Base-by-base conservation (phyloP, 352 stramenopile genomes). In the Pythium sp. region DNA sequence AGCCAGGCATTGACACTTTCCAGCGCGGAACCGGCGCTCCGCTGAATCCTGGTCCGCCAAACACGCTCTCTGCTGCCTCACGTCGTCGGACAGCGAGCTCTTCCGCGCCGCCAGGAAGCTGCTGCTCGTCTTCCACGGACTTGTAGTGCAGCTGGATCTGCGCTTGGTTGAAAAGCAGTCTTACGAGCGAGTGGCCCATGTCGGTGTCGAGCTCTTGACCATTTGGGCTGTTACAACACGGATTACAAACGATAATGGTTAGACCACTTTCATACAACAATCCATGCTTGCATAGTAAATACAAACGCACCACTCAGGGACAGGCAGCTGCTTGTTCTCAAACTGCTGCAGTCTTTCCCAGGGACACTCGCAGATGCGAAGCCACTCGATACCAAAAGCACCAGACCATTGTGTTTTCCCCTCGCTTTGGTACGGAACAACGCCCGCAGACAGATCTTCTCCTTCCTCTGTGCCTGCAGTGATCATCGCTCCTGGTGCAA, bases 301-400 rank as follows among this genome's bases (percentile, higher is more conserved):
- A 55, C 20, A 56, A 24, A 71, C 80, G 36, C 78, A 93, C 83
- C 78, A 85, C 55, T 93, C 75, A 47, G 75, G 72, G 34, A 92
- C 73, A 49, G 72, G 58, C 8, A 93, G 56, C 8, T 81, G 73
- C 64, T 92, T 88, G 70, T 92, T 87, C 38, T 92, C 87, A 60
- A 87, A 90, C 49, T 90, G 75, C 4, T 77, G 73, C 6, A 94
- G 73, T 3, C 84, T 82, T n/a, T 93, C 83, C 84, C 86, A 96
- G 8, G 89, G 89, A 72, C 87, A 94, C 61, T 96, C 87, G 53
- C 87, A 95, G 20, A 93, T 92, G n/a, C 85, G 83, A 32, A 96
- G 74, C 89, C 89, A 96, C 41, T 95, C 86, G 57, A 96, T 71
- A 28, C 72, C 70, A 72, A 96, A 94, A 0, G 76, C 74, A 1